A percentile compares a stretch with the other conserved stretches of the same genome.
phyloP scores from a whole-genome alignment of 371 early-diverging fungal species.

The Thermomucor indicae-seudaticae region DNA sequence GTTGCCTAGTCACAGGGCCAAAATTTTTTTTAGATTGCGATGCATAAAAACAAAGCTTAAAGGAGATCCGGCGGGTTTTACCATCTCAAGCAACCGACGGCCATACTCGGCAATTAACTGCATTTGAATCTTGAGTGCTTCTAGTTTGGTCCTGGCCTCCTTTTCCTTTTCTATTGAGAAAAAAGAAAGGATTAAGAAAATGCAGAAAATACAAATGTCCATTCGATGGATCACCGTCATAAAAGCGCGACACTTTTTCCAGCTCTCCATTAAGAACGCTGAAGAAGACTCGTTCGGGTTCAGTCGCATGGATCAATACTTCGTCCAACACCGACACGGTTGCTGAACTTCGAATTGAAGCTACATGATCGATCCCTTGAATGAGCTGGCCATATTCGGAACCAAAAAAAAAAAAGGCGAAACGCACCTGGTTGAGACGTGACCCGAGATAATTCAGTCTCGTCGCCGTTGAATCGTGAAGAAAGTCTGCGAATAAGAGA shows the following conservation, averaged over 20 bases:
- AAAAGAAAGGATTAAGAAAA: background rate
- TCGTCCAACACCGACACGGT: constrained; percentile 36
- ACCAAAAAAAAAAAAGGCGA: background rate
- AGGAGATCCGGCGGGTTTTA: background rate
- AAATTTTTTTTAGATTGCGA: background rate
- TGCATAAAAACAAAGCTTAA: background rate
- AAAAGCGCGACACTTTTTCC: constrained; percentile 58
- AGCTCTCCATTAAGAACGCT: constrained; percentile 54
- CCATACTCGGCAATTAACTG: constrained; percentile 42
- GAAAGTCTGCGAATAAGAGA: constrained; percentile 19
- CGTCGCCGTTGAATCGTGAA: constrained; percentile 14
- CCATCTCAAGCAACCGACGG: constrained; percentile 19
- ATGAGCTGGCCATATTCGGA: no score
- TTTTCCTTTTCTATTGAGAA: constrained; percentile 34
- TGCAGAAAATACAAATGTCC: no score
- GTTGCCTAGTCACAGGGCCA: background rate
- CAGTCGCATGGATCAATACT: constrained; percentile 36
- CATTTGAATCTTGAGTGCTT: constrained; percentile 44
- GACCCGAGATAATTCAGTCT: constrained; percentile 14
- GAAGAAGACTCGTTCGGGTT: constrained; percentile 62
- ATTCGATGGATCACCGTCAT: constrained; percentile 41
- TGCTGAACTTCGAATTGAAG: constrained; percentile 14
- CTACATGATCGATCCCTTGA: no score
- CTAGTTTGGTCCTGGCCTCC: constrained; percentile 37
- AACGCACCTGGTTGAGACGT: constrained; percentile 19